A percentile compares a stretch with the other conserved stretches of the same genome.
Evolutionary conservation across 331 rosid species (phyloP).

Genomic region (Dryas integrifolia): DNA sequence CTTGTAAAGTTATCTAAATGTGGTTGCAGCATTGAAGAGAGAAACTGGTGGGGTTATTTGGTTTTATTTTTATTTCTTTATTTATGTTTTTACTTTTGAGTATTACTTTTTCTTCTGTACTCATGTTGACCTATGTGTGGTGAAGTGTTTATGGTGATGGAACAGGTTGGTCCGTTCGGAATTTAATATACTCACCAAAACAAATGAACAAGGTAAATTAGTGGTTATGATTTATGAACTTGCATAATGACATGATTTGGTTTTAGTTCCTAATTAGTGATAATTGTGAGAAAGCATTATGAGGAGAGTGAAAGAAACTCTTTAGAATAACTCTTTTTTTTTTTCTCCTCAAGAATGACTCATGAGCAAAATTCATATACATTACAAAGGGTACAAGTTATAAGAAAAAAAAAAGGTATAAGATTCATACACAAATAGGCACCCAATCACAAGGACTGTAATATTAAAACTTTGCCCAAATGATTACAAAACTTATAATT

Average conservation of each 20-base stretch:
- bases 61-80: constrained; percentile 22
- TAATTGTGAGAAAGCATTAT: no score
- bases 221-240: not conserved
- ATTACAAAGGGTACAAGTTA: no score
- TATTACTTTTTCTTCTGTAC: constrained; percentile 28
- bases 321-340: no score
- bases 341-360: no score
- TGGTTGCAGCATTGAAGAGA: constrained; percentile 46
- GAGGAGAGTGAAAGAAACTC: no score
- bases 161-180: constrained; percentile 9
- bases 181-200: not conserved
- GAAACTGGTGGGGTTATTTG: constrained; percentile 47
- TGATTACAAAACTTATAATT: no score
- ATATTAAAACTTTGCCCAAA: no score
- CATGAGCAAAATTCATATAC: no score
- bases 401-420: no score
- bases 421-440: no score
- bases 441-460: no score
- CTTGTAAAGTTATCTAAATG: constrained; percentile 45
- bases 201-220: not conserved
- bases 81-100: constrained; percentile 26
- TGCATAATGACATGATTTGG: not conserved
- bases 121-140: constrained; percentile 44
- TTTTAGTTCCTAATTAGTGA: not conserved
- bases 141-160: not conserved